phyloP scores from a whole-genome alignment of 1,284 basidiomycete species.

The Dichomitus squalens region DNA sequence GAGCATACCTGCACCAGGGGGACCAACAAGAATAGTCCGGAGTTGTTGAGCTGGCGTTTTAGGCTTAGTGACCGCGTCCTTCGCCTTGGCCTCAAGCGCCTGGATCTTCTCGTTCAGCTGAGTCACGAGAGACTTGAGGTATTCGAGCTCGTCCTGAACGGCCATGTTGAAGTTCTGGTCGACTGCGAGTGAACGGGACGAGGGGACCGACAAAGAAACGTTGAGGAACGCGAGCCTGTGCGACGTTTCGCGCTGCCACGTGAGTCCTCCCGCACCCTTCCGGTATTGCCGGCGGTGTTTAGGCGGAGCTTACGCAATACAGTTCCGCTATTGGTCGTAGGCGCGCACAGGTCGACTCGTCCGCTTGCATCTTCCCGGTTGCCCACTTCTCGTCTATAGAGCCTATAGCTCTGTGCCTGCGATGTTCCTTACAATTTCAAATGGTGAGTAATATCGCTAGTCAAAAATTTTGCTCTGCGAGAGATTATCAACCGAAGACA shows the following conservation, averaged over 20 bases:
- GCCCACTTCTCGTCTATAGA: not conserved
- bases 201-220: conserved; percentile 14
- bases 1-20: conserved; percentile 89
- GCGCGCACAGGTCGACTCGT: no score
- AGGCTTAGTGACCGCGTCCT: conserved; percentile 41
- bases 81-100: conserved; percentile 67
- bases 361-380: no score
- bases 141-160: conserved; percentile 75
- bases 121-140: conserved; percentile 85
- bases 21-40: conserved; percentile 92
- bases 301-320: conserved; percentile 13
- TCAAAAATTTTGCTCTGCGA: not conserved
- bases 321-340: no score
- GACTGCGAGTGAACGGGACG: conserved; percentile 5
- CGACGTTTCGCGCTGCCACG: conserved; percentile 1
- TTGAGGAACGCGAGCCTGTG: conserved; percentile 6
- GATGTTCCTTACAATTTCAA: no score
- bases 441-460: not conserved
- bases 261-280: conserved; percentile 5
- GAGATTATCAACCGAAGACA: not conserved
- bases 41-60: conserved; percentile 80
- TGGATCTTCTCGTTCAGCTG: conserved; percentile 84
- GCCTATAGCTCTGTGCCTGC: no score
- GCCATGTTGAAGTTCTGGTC: conserved; percentile 46
- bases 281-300: conserved; percentile 17